Percentiles rank a stretch among this genome's conserved stretches.
Evolutionary conservation across 371 early-diverging fungal genomes (phyloP).

Genomic region (Catenaria anguillulae): DNA sequence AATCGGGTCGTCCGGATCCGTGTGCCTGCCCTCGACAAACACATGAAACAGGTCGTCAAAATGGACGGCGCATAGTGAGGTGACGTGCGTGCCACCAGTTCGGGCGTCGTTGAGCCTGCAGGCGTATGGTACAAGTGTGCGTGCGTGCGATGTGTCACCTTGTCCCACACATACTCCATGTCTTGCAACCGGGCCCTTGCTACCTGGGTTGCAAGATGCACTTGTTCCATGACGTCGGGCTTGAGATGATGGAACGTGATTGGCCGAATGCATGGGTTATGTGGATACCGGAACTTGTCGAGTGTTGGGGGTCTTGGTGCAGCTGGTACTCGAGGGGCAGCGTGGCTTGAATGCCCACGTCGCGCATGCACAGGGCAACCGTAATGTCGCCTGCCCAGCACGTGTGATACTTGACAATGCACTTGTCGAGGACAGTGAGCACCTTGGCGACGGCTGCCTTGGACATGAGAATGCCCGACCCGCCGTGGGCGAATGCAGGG

Average conservation of each 20-base stretch:
- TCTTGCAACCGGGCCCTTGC: neutral
- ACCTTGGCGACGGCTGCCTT: slow-evolving; percentile 22
- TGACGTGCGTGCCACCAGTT: too few species aligned
- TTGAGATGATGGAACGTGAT: slow-evolving; percentile 8
- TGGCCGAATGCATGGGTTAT: slow-evolving; percentile 1
- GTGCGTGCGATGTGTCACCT: neutral
- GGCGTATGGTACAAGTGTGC: neutral
- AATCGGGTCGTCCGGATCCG: too few species aligned
- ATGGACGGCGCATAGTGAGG: neutral
- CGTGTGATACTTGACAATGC: slow-evolving; percentile 21
- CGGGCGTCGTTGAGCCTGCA: neutral
- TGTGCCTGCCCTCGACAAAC: too few species aligned
- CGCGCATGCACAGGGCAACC: slow-evolving; percentile 30
- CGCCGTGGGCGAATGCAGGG: slow-evolving; percentile 16
- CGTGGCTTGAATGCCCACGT: slow-evolving; percentile 16
- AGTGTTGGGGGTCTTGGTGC: too few species aligned
- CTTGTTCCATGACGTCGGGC: neutral
- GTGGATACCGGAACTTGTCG: neutral
- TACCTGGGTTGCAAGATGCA: neutral
- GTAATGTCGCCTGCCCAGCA: slow-evolving; percentile 39
- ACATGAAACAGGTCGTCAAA: too few species aligned
- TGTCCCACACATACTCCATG: neutral
- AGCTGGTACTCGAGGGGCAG: neutral
- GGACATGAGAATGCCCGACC: slow-evolving; percentile 29
- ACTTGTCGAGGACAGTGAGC: slow-evolving; percentile 15